Evolutionary conservation across 1,284 basidiomycete genomes (phyloP).

Genomic region (Malassezia sp.): DNA sequence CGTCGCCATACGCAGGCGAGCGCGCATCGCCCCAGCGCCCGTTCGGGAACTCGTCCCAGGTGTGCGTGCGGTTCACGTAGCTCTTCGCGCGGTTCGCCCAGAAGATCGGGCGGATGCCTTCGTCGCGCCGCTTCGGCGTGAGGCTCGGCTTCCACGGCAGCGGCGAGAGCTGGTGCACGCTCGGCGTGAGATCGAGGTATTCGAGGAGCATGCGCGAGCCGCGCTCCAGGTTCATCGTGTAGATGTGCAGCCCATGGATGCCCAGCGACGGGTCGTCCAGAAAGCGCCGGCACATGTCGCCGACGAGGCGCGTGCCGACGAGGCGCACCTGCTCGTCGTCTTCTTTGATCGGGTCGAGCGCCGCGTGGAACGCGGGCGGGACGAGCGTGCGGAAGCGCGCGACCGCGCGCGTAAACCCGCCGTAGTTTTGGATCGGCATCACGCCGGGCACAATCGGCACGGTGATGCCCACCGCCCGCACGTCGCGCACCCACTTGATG

Average conservation of each 20-base stretch:
- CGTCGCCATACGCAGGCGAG: conserved; percentile 90
- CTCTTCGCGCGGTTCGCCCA: conserved; percentile 45
- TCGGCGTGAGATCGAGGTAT: conserved; percentile 38
- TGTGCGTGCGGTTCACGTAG: conserved; percentile 45
- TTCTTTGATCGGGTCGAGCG: conserved; percentile 74
- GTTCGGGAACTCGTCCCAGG: conserved; percentile 98
- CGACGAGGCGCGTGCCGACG: conserved; percentile 33
- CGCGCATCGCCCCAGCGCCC: conserved; percentile 94
- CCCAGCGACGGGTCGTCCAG: conserved; percentile 27
- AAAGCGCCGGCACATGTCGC: conserved; percentile 44
- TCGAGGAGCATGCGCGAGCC: conserved; percentile 45
- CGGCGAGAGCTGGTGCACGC: conserved; percentile 37
- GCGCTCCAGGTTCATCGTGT: conserved; percentile 46
- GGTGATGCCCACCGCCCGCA: conserved; percentile 57
- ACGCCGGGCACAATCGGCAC: conserved; percentile 91
- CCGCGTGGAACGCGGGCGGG: conserved; percentile 67
- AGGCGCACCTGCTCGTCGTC: conserved; percentile 43
- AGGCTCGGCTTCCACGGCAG: conserved; percentile 43
- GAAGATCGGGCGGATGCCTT: conserved; percentile 45
- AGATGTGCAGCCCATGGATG: conserved; percentile 44
- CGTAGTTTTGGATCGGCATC: conserved; percentile 96
- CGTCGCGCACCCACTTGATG: conserved; percentile 66
- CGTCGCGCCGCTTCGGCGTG: conserved; percentile 43
- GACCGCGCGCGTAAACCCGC: conserved; percentile 85
- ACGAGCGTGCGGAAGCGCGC: conserved; percentile 73